These are phyloP conservation scores for Globisporangium spiculum DNA, from an alignment of 352 stramenopile genomes.

Conservation along the genomic window DNA sequence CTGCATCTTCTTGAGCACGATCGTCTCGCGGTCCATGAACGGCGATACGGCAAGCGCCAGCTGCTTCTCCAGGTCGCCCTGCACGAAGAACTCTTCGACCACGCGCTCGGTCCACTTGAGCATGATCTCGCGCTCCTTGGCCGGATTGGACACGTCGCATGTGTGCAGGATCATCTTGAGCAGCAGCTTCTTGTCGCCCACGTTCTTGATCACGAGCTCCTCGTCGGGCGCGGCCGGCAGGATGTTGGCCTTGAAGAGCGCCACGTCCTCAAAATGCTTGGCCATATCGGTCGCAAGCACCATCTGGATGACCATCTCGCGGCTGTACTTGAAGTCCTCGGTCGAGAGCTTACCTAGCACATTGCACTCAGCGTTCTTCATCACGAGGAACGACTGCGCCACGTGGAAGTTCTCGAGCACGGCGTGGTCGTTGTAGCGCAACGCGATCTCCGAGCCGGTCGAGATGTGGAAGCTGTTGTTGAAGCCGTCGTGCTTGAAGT, in stretches of 20 bases:
- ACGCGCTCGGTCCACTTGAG: slow-evolving; percentile 93
- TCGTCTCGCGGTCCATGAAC: slow-evolving; percentile 92
- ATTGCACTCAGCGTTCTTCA: slow-evolving; percentile 87
- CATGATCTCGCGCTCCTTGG: slow-evolving; percentile 86
- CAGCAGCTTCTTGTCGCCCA: slow-evolving; percentile 86
- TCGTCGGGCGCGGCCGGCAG: slow-evolving; percentile 49
- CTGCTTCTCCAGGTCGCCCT: slow-evolving; percentile 95
- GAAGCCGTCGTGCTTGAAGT: slow-evolving; percentile 89
- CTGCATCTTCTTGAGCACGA: slow-evolving; percentile 92
- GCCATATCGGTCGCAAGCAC: slow-evolving; percentile 90
- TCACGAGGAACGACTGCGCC: slow-evolving; percentile 86
- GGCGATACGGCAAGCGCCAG: slow-evolving; percentile 86
- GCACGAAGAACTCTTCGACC: slow-evolving; percentile 94
- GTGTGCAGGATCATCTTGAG: slow-evolving; percentile 91
- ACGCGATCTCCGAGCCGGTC: slow-evolving; percentile 79
- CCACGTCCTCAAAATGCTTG: slow-evolving; percentile 87
- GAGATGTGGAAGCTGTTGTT: slow-evolving; percentile 91
- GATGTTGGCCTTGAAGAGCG: slow-evolving; percentile 88
- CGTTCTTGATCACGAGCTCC: slow-evolving; percentile 73
- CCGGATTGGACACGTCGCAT: slow-evolving; percentile 94
- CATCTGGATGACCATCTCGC: slow-evolving; percentile 90
- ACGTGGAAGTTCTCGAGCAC: slow-evolving; percentile 90
- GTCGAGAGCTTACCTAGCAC: slow-evolving; percentile 68
- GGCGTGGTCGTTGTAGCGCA: slow-evolving; percentile 88
- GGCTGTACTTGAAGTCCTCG: slow-evolving; percentile 84